phyloP scores from a whole-genome alignment of 2,329 filamentous ascomycete genomes.

The Fusarium sambucinum region DNA sequence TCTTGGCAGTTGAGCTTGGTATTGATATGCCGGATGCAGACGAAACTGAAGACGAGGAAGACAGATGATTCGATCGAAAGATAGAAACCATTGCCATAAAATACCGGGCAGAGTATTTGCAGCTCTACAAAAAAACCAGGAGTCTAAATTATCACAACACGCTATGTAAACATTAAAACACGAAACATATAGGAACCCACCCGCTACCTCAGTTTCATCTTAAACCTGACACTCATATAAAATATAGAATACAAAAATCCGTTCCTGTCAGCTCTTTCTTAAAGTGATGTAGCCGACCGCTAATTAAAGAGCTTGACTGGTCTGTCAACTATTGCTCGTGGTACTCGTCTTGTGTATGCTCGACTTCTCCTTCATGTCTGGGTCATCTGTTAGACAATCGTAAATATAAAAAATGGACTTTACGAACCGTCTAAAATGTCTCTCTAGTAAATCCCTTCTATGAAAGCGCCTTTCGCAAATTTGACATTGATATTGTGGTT shows the following conservation, averaged over 20 bases:
- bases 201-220: no score
- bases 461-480: constrained; percentile 17
- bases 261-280: background rate
- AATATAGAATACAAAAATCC: background rate
- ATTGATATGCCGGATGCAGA: constrained; percentile 3
- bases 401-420: fast-evolving
- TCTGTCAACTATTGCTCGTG: background rate
- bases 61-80: background rate
- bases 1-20: background rate
- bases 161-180: background rate
- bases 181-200: background rate
- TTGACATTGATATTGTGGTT: constrained; percentile 15
- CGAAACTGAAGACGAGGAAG: fast-evolving
- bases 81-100: fast-evolving
- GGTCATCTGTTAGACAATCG: background rate
- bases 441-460: constrained; percentile 15
- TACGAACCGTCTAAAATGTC: constrained; percentile 22
- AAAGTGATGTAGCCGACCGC: fast-evolving
- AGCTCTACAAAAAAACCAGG: no score
- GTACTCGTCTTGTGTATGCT: background rate
- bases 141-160: background rate
- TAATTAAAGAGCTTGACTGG: background rate
- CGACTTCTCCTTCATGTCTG: constrained; percentile 7
- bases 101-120: fast-evolving
- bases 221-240: background rate